These are phyloP conservation scores for Lepidium campestre DNA, from an alignment of 441 rosid species.

Conservation along the genomic window DNA sequence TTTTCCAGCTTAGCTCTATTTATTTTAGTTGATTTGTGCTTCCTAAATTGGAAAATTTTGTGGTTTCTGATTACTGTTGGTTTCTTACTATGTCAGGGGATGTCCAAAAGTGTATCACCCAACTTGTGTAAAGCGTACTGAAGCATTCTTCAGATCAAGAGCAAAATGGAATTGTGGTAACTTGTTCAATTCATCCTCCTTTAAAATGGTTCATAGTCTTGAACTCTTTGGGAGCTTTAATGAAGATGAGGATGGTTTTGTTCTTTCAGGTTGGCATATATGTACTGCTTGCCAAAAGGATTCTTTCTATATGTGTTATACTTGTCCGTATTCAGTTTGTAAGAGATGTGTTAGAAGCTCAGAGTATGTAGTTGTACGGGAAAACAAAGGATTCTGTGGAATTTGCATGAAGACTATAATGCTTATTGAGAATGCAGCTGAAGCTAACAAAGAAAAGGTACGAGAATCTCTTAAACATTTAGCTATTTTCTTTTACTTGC, in stretches of 20 bases:
- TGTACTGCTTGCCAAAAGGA: constrained; percentile 87
- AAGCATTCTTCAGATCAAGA: constrained; percentile 79
- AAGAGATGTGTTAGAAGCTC: constrained; percentile 89
- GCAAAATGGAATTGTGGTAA: constrained; percentile 98
- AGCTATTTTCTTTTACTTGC: not conserved
- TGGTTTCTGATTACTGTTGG: not conserved
- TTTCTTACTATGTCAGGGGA: constrained; percentile 53
- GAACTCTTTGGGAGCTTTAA: not conserved
- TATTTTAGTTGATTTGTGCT: not conserved
- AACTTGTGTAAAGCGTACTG: constrained; percentile 89
- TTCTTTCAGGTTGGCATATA: constrained; percentile 92
- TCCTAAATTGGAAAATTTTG: not conserved
- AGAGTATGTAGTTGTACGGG: constrained; percentile 72
- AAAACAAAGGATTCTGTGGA: constrained; percentile 87
- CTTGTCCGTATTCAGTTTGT: constrained; percentile 95
- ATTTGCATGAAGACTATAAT: constrained; percentile 80
- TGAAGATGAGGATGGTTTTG: not conserved
- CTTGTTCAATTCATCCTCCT: not conserved
- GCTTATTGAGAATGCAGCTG: constrained; percentile 73
- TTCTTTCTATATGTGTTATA: constrained; percentile 89
- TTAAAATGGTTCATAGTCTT: not conserved
- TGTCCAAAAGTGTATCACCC: constrained; percentile 99
- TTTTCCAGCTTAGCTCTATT: not conserved
- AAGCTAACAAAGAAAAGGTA: constrained; percentile 63
- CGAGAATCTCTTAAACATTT: not conserved